A percentile compares a stretch with the other conserved stretches of the same genome.
phyloP scores from a whole-genome alignment of 2,329 filamentous ascomycete genomes.

The Geosmithia morbida region DNA sequence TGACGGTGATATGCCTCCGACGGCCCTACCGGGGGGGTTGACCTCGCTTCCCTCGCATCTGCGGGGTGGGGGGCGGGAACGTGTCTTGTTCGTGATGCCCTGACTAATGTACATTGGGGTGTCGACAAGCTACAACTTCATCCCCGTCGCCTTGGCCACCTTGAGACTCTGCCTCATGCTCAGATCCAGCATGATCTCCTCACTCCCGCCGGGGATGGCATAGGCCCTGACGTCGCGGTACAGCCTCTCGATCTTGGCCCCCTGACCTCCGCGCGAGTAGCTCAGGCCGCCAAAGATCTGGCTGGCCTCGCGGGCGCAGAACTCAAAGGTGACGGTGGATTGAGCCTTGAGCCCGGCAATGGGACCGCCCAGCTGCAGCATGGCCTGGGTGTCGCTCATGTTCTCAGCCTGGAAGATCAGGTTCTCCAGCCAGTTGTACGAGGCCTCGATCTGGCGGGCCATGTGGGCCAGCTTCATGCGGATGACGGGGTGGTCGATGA shows the following conservation, averaged over 20 bases:
- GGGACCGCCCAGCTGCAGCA: slow-evolving; percentile 86
- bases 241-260: slow-evolving; percentile 84
- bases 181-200: slow-evolving; percentile 98
- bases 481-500: slow-evolving; percentile 95
- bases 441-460: slow-evolving; percentile 93
- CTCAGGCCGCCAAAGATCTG: slow-evolving; percentile 95
- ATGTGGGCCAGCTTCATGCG: slow-evolving; percentile 96
- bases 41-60: neutral
- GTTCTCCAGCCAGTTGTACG: slow-evolving; percentile 95
- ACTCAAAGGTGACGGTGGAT: slow-evolving; percentile 87
- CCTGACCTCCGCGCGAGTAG: slow-evolving; percentile 87
- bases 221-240: slow-evolving; percentile 95
- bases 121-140: slow-evolving; percentile 97
- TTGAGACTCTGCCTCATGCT: slow-evolving; percentile 83
- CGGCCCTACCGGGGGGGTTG: neutral
- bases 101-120: neutral
- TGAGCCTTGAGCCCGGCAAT: slow-evolving; percentile 93
- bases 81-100: neutral
- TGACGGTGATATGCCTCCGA: neutral
- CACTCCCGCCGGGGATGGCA: slow-evolving; percentile 85
- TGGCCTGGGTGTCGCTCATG: slow-evolving; percentile 91
- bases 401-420: slow-evolving; percentile 83
- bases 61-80: neutral
- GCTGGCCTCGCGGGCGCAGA: slow-evolving; percentile 88
- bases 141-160: slow-evolving; percentile 81